Percentiles rank a stretch among this genome's conserved stretches.
These are phyloP conservation scores for Talaromyces stipitatus DNA, from an alignment of 495 filamentous ascomycete genomes.

Conservation along the genomic window DNA sequence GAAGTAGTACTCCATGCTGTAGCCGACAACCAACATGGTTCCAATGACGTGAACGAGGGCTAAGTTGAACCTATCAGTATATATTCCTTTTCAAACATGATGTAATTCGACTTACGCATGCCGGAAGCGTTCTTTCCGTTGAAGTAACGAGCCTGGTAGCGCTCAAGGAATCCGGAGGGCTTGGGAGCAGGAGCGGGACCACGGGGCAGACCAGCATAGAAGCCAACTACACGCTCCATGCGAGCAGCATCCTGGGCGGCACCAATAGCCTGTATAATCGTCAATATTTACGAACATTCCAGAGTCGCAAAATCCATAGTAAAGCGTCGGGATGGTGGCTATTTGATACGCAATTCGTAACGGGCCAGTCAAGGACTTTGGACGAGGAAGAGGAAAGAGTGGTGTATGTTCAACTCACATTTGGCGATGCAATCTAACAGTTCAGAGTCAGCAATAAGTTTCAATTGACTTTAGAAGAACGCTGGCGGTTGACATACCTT, in stretches of 20 bases:
- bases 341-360: neutral
- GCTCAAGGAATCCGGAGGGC: conserved; percentile 67
- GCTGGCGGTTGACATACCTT: conserved; percentile 56
- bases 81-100: neutral
- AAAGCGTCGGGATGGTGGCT: neutral
- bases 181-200: conserved; percentile 75
- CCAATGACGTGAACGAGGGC: conserved; percentile 82
- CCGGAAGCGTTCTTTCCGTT: conserved; percentile 73
- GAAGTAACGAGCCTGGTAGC: conserved; percentile 93
- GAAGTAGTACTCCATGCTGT: conserved; percentile 98
- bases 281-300: neutral
- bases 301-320: neutral
- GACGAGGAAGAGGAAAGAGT: neutral
- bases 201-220: conserved; percentile 96
- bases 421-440: conserved; percentile 75
- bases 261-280: conserved; percentile 63
- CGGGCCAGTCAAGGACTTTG: neutral
- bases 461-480: neutral
- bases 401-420: conserved; percentile 54
- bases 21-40: conserved; percentile 67
- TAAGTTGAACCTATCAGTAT: conserved; percentile 22
- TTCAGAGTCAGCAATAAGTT: conserved; percentile 17
- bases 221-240: conserved; percentile 93
- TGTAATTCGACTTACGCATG: conserved; percentile 62
- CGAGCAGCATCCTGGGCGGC: conserved; percentile 88